Percentiles rank a stretch among this genome's conserved stretches.
These are phyloP conservation scores for Pichia occidentalis DNA, from an alignment of 805 yeast genomes.

Conservation along the genomic window DNA sequence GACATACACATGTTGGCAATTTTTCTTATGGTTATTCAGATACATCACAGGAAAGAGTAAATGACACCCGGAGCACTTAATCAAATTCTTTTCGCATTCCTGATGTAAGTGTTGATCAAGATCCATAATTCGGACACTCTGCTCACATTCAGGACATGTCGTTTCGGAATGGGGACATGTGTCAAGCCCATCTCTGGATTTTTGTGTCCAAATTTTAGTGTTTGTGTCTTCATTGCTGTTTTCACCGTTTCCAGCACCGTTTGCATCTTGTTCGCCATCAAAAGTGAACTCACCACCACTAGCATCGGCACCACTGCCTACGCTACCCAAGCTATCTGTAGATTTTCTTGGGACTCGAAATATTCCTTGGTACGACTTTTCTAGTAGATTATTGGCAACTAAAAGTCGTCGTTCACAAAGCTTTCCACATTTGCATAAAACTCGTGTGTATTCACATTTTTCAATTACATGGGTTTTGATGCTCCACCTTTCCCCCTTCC, in stretches of 20 bases:
- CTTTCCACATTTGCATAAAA: slow-evolving; percentile 30
- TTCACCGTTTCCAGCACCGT: neutral
- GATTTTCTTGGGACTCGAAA: neutral
- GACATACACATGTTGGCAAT: slow-evolving; percentile 36
- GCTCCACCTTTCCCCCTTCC: slow-evolving; percentile 55
- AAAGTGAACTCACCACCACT: slow-evolving; percentile 8
- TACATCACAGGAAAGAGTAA: slow-evolving; percentile 35
- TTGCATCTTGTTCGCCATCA: neutral
- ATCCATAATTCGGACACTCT: slow-evolving; percentile 25
- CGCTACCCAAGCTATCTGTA: neutral
- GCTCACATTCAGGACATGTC: slow-evolving; percentile 34
- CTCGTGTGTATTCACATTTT: slow-evolving; percentile 34
- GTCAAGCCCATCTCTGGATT: no score
- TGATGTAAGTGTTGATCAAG: slow-evolving; percentile 31
- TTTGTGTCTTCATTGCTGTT: neutral
- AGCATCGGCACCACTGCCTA: slow-evolving; percentile 4
- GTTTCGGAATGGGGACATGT: slow-evolving; percentile 36
- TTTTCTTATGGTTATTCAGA: slow-evolving; percentile 35
- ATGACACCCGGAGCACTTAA: slow-evolving; percentile 36
- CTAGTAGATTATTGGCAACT: slow-evolving; percentile 7
- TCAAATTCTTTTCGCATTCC: slow-evolving; percentile 36
- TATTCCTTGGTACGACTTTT: neutral
- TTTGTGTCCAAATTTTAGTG: no score
- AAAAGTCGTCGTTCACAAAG: slow-evolving; percentile 20
- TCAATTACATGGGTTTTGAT: slow-evolving; percentile 41